phyloP scores from a whole-genome alignment of 768 basidiomycete genomes.

The Porphyrellus cyaneotinctus region DNA sequence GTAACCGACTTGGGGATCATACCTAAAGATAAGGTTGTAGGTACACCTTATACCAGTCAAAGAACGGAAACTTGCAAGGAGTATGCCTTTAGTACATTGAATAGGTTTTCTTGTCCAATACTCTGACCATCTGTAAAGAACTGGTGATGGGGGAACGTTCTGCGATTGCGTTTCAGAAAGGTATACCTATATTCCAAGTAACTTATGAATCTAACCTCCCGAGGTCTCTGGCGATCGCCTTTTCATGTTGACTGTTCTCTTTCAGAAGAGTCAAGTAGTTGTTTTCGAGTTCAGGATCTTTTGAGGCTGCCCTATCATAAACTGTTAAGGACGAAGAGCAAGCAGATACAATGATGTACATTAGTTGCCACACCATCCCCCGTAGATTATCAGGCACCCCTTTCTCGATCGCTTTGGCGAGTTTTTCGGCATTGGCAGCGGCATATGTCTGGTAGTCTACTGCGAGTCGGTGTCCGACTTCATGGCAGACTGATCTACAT shows the following conservation, averaged over 20 bases:
- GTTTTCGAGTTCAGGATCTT: conserved; percentile 80
- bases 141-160: conserved; percentile 95
- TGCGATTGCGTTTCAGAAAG: conserved; percentile 27
- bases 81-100: conserved; percentile 97
- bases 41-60: background rate
- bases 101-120: conserved; percentile 94
- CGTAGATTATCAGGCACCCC: conserved; percentile 87
- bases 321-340: conserved; percentile 11
- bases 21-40: conserved; percentile 40
- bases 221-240: conserved; percentile 89
- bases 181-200: background rate
- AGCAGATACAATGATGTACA: conserved; percentile 44
- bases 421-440: conserved; percentile 64
- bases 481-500: conserved; percentile 12
- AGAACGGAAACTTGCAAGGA: conserved; percentile 59
- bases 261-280: conserved; percentile 81
- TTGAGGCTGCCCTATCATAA: conserved; percentile 78
- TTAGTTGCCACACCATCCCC: conserved; percentile 97
- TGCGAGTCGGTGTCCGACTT: conserved; percentile 4
- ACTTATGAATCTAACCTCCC: conserved; percentile 51
- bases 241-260: conserved; percentile 84
- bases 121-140: conserved; percentile 95
- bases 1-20: conserved; percentile 93
- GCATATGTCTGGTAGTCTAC: conserved; percentile 89
- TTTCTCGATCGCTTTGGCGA: conserved; percentile 86